Evolutionary conservation across 805 yeast species (phyloP), one percentile per base, ranked within the genome.

Genomic region (Blastobotrys robertii): DNA sequence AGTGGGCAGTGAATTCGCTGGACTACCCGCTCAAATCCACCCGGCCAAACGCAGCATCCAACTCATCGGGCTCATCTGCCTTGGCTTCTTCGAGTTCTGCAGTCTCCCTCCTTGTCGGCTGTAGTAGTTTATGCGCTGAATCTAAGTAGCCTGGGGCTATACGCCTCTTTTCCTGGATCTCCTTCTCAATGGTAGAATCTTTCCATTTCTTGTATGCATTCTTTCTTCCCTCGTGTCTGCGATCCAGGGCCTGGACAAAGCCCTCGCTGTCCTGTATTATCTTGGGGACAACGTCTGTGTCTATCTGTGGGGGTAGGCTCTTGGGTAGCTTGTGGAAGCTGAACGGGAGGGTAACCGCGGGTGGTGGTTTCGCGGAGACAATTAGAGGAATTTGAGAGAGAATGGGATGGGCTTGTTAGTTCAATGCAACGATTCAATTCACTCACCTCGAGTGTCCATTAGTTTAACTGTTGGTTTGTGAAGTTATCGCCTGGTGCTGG

Each of bases 301-400:
- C 46, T 7, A 56, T 56, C 2, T 59, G 56, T 3, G 66, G 52
- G 14, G 54, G 59, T 14, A 63, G 45, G 4, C 46, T 44, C 1
- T 54, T 45, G 5, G 72, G 69, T 7, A 69, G 52, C 9, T 59
- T 56, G 12, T 58, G 61, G 56, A 72, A 78, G 48, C 70, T 70
- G 29, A 68, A 58, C 31, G 78, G 74, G 31, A 77, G 62, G 5
- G 75, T 68, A 10, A 77, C 68, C 0, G 81, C 72, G 45, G 67
- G 72, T 12, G 83, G 81, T 1, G 78, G 74, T 43, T 66, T 70
- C 3, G 78, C 81, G 44, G 77, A 74, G 32, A 70, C 63, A 11
- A 74, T 69, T 33, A 77, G 65, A 0, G 83, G 82, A 0, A 77
- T 70, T 47, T 76, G 77, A 30, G 70, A 63, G 4, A 76, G 62